Conservation (phyloP, 768 basidiomycete genomes). For the Mycena rebaudengoi region DNA sequence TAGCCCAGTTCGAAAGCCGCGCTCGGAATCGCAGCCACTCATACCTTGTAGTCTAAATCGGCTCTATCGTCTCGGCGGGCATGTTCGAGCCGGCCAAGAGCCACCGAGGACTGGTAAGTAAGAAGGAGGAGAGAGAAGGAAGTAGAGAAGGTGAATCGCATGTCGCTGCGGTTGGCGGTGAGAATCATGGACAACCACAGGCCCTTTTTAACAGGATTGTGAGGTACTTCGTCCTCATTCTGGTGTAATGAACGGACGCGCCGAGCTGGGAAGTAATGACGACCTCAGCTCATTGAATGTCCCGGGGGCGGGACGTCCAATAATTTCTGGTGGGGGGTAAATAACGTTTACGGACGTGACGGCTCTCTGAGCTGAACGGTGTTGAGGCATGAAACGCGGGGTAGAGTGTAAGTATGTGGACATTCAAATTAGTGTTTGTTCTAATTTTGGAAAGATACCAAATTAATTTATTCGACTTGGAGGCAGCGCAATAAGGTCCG, state of each 20-base stretch:
- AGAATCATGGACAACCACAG: background rate
- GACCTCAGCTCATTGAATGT: too few relatives aligned
- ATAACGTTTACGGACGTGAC: too few relatives aligned
- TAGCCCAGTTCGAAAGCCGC: background rate
- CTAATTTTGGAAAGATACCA: too few relatives aligned
- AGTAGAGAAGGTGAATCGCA: background rate
- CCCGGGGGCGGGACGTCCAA: too few relatives aligned
- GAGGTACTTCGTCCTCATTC: background rate
- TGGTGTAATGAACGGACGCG: background rate
- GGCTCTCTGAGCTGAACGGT: too few relatives aligned
- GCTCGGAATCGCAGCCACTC: background rate
- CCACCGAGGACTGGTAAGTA: background rate
- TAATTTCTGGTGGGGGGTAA: too few relatives aligned
- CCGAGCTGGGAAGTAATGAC: too few relatives aligned
- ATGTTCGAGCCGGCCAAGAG: background rate
- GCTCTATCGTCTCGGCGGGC: background rate
- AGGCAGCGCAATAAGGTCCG: too few relatives aligned
- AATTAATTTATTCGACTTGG: too few relatives aligned
- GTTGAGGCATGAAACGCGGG: too few relatives aligned
- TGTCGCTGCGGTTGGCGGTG: background rate
- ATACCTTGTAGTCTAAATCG: background rate
- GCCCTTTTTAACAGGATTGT: background rate
- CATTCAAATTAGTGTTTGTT: too few relatives aligned
- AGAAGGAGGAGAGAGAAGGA: background rate
- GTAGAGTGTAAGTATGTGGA: too few relatives aligned